A percentile compares a stretch with the other conserved stretches of the same genome.
Conservation (phyloP, 345 rosid species). For the Sisymbrium irio region DNA sequence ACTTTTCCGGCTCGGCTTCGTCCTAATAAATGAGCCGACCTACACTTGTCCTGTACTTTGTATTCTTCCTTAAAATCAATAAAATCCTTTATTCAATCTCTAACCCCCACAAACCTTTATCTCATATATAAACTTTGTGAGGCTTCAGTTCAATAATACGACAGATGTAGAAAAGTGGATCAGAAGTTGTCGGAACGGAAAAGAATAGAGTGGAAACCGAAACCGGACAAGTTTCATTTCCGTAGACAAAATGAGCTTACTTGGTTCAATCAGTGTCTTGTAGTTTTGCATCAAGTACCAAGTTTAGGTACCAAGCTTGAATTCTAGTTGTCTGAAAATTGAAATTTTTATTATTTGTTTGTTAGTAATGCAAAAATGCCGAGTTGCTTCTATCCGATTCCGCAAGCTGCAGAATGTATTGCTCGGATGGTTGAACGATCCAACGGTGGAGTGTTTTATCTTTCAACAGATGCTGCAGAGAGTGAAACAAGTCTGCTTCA, state of each 20-base stretch:
- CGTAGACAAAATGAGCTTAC: no score
- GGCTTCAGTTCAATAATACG: no score
- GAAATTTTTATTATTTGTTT: not conserved
- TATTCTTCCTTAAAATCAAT: no score
- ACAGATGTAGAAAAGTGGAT: slow-evolving; percentile 52
- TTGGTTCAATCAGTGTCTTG: no score
- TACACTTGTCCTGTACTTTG: no score
- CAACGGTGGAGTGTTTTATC: slow-evolving; percentile 64
- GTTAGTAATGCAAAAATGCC: slow-evolving; percentile 22
- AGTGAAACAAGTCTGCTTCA: slow-evolving; percentile 82
- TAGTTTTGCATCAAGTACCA: not conserved
- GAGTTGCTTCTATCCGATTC: slow-evolving; percentile 29
- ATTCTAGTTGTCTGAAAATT: not conserved
- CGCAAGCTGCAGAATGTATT: slow-evolving; percentile 33
- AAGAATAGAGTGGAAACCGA: slow-evolving; percentile 82
- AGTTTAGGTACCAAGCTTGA: not conserved
- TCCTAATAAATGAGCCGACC: no score
- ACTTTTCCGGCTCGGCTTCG: no score
- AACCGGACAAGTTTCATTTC: slow-evolving; percentile 57
- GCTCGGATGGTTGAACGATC: slow-evolving; percentile 63
- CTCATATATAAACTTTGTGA: no score
- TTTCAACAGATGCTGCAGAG: slow-evolving; percentile 92
- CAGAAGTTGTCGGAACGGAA: slow-evolving; percentile 46
- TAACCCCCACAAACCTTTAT: no score
- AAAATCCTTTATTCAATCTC: no score